Evolutionary conservation across 2,329 filamentous ascomycete species (phyloP).

Genomic region (Colletotrichum melonis): DNA sequence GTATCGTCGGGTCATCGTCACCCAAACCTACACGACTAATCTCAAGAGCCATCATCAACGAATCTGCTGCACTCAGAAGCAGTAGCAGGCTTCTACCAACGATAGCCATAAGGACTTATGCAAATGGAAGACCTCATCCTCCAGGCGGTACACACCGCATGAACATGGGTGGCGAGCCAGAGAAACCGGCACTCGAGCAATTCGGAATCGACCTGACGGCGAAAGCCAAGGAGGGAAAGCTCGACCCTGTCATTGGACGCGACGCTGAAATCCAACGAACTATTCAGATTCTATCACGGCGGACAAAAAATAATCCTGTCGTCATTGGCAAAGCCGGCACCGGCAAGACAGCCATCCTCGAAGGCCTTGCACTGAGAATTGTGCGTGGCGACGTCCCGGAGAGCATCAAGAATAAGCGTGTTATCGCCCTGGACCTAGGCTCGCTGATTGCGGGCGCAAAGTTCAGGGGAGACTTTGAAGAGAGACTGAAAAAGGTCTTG

Average conservation of each 20-base stretch:
- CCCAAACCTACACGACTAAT: conserved; percentile 42
- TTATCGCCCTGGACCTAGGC: conserved; percentile 88
- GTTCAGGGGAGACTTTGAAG: conserved; percentile 95
- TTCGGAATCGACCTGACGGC: conserved; percentile 92
- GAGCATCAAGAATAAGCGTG: conserved; percentile 93
- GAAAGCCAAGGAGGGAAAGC: conserved; percentile 85
- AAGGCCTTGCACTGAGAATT: conserved; percentile 90
- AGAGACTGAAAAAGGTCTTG: conserved; percentile 89
- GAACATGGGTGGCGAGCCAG: conserved; percentile 79
- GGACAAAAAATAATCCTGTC: conserved; percentile 96
- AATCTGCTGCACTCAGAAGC: background rate
- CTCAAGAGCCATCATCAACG: conserved; percentile 24
- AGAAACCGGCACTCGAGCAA: conserved; percentile 91
- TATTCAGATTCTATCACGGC: conserved; percentile 90
- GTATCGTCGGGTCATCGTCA: conserved; percentile 46
- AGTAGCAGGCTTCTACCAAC: conserved; percentile 50
- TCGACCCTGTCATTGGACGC: conserved; percentile 95
- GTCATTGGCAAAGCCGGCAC: conserved; percentile 93
- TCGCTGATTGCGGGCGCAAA: conserved; percentile 96
- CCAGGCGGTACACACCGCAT: conserved; percentile 95
- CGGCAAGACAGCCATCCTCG: conserved; percentile 93
- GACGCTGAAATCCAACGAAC: conserved; percentile 93
- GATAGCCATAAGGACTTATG: conserved; percentile 63
- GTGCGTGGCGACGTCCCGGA: conserved; percentile 94
- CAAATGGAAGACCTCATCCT: conserved; percentile 82